Conservation (phyloP, 1,284 basidiomycete species). For the Boletus smithii region DNA sequence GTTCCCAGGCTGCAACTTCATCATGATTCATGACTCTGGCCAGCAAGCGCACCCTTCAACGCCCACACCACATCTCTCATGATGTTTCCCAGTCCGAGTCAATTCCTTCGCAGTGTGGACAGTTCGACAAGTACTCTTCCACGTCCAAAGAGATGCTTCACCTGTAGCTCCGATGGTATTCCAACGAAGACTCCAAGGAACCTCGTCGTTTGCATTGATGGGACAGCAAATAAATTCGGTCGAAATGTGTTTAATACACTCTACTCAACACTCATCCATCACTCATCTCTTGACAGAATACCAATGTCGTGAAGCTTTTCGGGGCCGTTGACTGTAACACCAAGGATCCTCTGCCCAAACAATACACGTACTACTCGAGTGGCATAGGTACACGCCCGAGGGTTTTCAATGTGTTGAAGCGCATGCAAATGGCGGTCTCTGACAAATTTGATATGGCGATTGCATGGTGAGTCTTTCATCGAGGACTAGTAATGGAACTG, state of each 20-base stretch:
- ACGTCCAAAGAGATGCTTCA: slow-evolving; percentile 9
- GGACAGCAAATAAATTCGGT: slow-evolving; percentile 36
- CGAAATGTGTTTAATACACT: slow-evolving; percentile 16
- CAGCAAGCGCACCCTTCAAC: neutral
- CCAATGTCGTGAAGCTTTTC: slow-evolving; percentile 26
- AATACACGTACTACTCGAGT: slow-evolving; percentile 41
- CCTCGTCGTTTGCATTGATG: slow-evolving; percentile 36
- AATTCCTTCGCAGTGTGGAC: neutral
- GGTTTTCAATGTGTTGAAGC: slow-evolving; percentile 23
- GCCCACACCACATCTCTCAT: neutral
- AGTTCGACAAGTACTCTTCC: slow-evolving; percentile 5
- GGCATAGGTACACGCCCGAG: slow-evolving; percentile 41
- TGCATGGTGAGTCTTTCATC: slow-evolving; percentile 14
- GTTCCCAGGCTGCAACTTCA: neutral
- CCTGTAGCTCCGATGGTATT: slow-evolving; percentile 7
- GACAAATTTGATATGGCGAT: slow-evolving; percentile 25
- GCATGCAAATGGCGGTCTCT: slow-evolving; percentile 13
- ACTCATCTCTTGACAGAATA: slow-evolving; percentile 16
- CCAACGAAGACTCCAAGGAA: slow-evolving; percentile 23
- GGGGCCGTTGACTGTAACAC: slow-evolving; percentile 17
- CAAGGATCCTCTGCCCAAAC: slow-evolving; percentile 18
- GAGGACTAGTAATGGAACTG: no score
- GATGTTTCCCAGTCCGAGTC: slow-evolving; percentile 15
- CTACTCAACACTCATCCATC: neutral
- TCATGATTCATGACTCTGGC: neutral